phyloP scores from a whole-genome alignment of 768 basidiomycete genomes.

The Mycena crocata region DNA sequence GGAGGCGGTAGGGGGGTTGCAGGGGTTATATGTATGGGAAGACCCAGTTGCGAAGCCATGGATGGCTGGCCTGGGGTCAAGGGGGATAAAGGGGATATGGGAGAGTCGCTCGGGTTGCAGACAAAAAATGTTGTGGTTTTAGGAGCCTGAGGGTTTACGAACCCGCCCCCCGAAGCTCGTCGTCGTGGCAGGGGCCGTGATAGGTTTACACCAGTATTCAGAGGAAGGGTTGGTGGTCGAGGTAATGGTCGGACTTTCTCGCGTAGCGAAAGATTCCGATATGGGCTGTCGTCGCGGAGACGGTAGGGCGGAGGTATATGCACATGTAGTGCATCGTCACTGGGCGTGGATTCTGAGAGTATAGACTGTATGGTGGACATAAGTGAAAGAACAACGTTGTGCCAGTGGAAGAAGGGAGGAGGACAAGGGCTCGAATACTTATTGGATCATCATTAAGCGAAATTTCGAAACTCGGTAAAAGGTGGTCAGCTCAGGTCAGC shows the following conservation, averaged over 20 bases:
- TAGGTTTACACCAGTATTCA: not conserved
- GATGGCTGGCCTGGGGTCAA: conserved; percentile 7
- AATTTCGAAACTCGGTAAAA: too few species aligned
- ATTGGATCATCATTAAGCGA: too few species aligned
- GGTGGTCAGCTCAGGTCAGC: not conserved
- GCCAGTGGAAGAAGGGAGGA: too few species aligned
- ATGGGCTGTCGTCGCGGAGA: not conserved
- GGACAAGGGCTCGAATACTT: too few species aligned
- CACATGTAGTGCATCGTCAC: not conserved
- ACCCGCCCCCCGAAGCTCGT: conserved; percentile 18
- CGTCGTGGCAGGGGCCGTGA: conserved; percentile 5
- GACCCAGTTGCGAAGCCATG: not conserved
- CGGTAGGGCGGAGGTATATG: conserved; percentile 6
- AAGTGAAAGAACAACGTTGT: not conserved
- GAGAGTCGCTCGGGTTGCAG: conserved; percentile 21
- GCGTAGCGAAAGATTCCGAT: not conserved
- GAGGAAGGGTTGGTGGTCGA: not conserved
- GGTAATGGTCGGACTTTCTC: conserved; percentile 4
- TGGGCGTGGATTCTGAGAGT: not conserved
- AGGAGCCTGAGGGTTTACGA: not conserved
- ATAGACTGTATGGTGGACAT: not conserved
- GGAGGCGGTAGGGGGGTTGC: conserved; percentile 19
- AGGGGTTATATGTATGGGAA: conserved; percentile 10
- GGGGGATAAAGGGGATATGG: conserved; percentile 27
- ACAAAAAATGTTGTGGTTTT: conserved; percentile 3